phyloP scores from a whole-genome alignment of 768 basidiomycete species.

The Suillus luteus region DNA sequence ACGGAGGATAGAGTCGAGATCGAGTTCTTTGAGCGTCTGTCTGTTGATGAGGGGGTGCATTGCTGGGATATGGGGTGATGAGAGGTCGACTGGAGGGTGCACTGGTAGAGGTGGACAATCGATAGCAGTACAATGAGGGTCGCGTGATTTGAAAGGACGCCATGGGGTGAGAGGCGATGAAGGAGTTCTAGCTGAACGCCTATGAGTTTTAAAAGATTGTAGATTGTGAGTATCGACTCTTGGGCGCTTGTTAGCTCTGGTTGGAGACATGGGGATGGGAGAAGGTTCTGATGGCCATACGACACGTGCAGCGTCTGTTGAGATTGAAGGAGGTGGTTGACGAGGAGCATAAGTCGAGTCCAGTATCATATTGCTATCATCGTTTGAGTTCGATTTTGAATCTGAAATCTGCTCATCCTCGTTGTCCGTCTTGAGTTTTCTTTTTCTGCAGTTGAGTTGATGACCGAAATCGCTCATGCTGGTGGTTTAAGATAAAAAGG shows the following conservation, averaged over 20 bases:
- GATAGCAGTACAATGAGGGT: slow-evolving; percentile 25
- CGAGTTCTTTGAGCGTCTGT: slow-evolving; percentile 81
- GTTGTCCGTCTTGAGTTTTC: slow-evolving; percentile 69
- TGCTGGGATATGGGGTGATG: slow-evolving; percentile 63
- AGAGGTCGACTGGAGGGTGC: slow-evolving; percentile 40
- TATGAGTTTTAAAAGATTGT: slow-evolving; percentile 18
- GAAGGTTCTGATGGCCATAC: slow-evolving; percentile 45
- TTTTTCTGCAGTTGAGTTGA: slow-evolving; percentile 60
- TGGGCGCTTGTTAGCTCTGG: slow-evolving; percentile 32
- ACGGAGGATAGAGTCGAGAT: slow-evolving; percentile 81
- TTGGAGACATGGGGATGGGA: slow-evolving; percentile 36
- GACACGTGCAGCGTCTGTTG: slow-evolving; percentile 30
- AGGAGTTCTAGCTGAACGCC: slow-evolving; percentile 21
- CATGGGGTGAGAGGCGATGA: slow-evolving; percentile 31
- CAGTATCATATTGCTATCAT: slow-evolving; percentile 35
- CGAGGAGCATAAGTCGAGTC: slow-evolving; percentile 35
- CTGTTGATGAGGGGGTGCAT: slow-evolving; percentile 78
- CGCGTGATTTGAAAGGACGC: slow-evolving; percentile 28
- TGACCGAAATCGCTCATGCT: slow-evolving; percentile 67
- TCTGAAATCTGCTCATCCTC: slow-evolving; percentile 44
- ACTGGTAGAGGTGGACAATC: slow-evolving; percentile 24
- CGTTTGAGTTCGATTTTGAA: slow-evolving; percentile 22
- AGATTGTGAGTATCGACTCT: slow-evolving; percentile 30
- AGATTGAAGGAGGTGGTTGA: slow-evolving; percentile 40
- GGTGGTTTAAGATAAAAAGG: slow-evolving; percentile 13